Evolutionary conservation across 1,139 yeast species (phyloP), one percentile per base, ranked within the genome.

Genomic region (Blastobotrys aristatus): DNA sequence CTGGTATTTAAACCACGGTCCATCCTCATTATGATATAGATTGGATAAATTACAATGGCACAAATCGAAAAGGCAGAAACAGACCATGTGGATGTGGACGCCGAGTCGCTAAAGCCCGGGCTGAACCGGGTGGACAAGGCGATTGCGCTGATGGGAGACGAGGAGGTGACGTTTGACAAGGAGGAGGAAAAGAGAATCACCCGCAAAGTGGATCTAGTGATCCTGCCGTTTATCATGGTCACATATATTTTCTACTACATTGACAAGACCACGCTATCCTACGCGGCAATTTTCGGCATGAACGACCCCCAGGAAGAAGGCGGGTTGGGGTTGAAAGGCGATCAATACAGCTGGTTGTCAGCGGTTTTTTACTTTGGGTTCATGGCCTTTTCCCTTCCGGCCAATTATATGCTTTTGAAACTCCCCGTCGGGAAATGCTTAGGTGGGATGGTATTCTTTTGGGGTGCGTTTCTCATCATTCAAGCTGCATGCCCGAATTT

Each of bases 231-330:
- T 40, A 69, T 80, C 67, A 72, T 81, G 57, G 54, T 75, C 13
- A 63, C 79, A 31, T 80, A 80, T 59, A 73, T 79, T 20, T 68
- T 75, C 46, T 86, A 80, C 58, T 79, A 76, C 52, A 74, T 82
- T 77, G 89, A 82, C 62, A 82, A 82, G 58, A 66, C 75, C 14
- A 69, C 84, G 4, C 74, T 74, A 29, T 71, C 82, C 11, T 77
- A 75, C 55, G 85, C 86, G 4, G 73, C 86, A 1, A 73, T 82
- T 46, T 70, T 81, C 68, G 86, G 85, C 1, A 68, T 82, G 50
- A 70, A 69, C 50, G 58, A 65, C 1, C n/a, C n/a, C n/a, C n/a
- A n/a, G n/a, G n/a, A n/a, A n/a, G n/a, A n/a, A n/a, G n/a, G n/a
- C n/a, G 69, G 73, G 51, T 56, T 61, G 29, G 53, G 72, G 43